These are phyloP conservation scores for Oligophagozyma castellii DNA, from an alignment of 1,139 yeast species.

Conservation along the genomic window DNA sequence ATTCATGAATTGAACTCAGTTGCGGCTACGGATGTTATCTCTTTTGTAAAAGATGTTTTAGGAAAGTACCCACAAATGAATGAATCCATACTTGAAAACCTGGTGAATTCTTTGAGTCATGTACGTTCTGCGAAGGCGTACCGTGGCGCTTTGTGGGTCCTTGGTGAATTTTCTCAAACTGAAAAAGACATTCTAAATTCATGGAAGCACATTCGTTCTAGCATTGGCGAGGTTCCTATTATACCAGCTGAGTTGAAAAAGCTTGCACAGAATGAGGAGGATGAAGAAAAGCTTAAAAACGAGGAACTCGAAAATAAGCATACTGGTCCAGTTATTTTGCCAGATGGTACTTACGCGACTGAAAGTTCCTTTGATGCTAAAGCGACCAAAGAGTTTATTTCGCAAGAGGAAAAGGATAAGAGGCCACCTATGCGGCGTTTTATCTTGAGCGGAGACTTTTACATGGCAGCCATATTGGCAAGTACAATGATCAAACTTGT, in stretches of 20 bases:
- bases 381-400: conserved; percentile 6
- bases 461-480: conserved; percentile 77
- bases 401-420: conserved; percentile 21
- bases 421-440: conserved; percentile 73
- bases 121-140: conserved; percentile 82
- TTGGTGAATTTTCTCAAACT: conserved; percentile 79
- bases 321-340: conserved; percentile 71
- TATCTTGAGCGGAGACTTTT: conserved; percentile 78
- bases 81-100: conserved; percentile 46
- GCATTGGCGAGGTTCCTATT: conserved; percentile 88
- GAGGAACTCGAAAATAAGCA: conserved; percentile 25
- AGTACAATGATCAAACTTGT: conserved; percentile 83
- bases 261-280: conserved; percentile 19
- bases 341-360: conserved; percentile 98
- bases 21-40: conserved; percentile 81
- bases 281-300: conserved; percentile 28
- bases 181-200: conserved; percentile 65
- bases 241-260: conserved; percentile 55
- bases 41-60: conserved; percentile 85
- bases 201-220: conserved; percentile 75
- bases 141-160: conserved; percentile 89
- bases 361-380: conserved; percentile 59
- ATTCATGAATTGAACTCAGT: conserved; percentile 70
- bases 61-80: conserved; percentile 83
- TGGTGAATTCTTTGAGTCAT: conserved; percentile 47